Percentiles rank a stretch among this genome's conserved stretches.
phyloP scores from a whole-genome alignment of 2,329 filamentous ascomycete species.

The Fusarium sublunatum region DNA sequence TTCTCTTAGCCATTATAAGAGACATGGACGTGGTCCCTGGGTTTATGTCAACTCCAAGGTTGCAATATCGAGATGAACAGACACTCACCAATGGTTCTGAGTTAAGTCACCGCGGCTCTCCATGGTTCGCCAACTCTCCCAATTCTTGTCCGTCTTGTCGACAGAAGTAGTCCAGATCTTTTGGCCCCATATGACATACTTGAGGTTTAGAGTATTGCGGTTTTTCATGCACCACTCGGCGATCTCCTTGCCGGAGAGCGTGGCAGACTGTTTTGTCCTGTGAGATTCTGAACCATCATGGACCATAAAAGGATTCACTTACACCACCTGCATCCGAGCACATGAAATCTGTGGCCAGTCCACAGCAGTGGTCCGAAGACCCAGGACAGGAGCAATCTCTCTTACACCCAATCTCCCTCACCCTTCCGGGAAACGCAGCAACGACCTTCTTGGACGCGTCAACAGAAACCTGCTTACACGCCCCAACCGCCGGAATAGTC shows the following conservation, averaged over 20 bases:
- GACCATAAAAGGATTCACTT: conserved; percentile 35
- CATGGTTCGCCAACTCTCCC: conserved; percentile 57
- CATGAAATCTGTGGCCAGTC: conserved; percentile 54
- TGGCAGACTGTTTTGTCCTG: conserved; percentile 45
- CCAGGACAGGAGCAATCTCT: conserved; percentile 50
- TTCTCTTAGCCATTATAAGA: conserved; percentile 40
- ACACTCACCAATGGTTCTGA: conserved; percentile 56
- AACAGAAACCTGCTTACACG: conserved; percentile 53
- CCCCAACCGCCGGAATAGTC: conserved; percentile 50
- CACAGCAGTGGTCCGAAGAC: conserved; percentile 53
- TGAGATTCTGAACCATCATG: neutral
- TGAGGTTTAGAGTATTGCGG: conserved; percentile 54
- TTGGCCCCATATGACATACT: conserved; percentile 64
- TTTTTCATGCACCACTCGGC: conserved; percentile 63
- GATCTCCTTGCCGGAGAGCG: conserved; percentile 55
- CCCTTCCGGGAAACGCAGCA: conserved; percentile 50
- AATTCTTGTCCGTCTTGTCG: conserved; percentile 52
- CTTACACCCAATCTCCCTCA: conserved; percentile 51
- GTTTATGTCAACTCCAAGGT: neutral
- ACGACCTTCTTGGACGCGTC: conserved; percentile 51
- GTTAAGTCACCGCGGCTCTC: conserved; percentile 56
- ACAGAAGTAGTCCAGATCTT: conserved; percentile 57
- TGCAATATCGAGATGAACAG: accelerated
- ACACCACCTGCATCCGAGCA: conserved; percentile 53
- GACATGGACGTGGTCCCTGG: conserved; percentile 46